Base-by-base conservation (phyloP, 2,329 filamentous ascomycete genomes). In the Xylariaceae sp. region DNA sequence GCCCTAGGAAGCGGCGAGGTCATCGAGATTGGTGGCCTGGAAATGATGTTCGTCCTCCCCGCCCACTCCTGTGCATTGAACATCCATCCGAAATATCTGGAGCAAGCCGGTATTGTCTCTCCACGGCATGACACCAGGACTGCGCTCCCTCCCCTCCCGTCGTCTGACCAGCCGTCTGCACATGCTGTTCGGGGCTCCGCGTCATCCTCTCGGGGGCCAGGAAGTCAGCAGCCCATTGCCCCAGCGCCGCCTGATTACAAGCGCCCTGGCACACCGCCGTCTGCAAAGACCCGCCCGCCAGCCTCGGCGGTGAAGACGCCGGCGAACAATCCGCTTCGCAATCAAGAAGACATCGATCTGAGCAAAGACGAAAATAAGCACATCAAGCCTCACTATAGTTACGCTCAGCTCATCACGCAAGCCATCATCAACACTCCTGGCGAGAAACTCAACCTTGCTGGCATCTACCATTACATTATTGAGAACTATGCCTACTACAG, bases 21-120 rank as follows among this genome's bases (percentile, higher is more conserved):
- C 30, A 82, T 98, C 41, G 88, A 95, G 57, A 86, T 97, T 56
- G 85, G 84, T 53, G 86, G 86, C 37, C 85, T 92, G 1, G 90
- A 98, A 67, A 98, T 98, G 92, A 90, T 97, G 72, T 98, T 98
- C 63, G 87, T 96, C 33, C 77, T 94, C n/a, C 90, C 92, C 1
- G 79, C 78, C 16, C 82, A 85, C 50, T 71, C 78, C 31, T 70
- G 69, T 40, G 76, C 78, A 16, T 71, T 88, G 17, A 71, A 76
- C 32, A 81, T 94, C 44, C 77, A 85, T 55, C 73, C 73, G 15
- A 76, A 67, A 53, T 88, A 84, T 56, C 73, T 85, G 12, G 76
- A 85, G 51, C 79, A 85, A 31, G 81, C 83, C 21, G 73, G 78
- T 17, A 66, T 56, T 21, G 49, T 47, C n/a, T 45, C 50, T 34